phyloP scores from a whole-genome alignment of 1,284 basidiomycete species.

The Psilocybe mexicana region DNA sequence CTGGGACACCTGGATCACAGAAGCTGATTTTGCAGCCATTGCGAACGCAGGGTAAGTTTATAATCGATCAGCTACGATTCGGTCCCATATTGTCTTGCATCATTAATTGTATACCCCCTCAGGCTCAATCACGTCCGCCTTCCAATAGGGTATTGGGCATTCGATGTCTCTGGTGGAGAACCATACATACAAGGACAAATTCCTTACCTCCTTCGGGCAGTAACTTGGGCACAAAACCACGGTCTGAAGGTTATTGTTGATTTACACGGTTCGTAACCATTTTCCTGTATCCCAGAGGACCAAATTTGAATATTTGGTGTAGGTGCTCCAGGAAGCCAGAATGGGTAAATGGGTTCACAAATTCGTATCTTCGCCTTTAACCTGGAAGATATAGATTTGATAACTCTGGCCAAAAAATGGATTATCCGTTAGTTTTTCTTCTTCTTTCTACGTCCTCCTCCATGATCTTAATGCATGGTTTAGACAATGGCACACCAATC shows the following conservation, averaged over 20 bases:
- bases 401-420: conserved; percentile 77
- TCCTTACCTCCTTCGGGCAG: conserved; percentile 71
- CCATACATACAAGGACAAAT: conserved; percentile 85
- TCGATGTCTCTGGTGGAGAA: conserved; percentile 77
- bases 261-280: conserved; percentile 48
- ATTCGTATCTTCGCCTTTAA: not conserved
- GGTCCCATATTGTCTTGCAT: not conserved
- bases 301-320: not conserved
- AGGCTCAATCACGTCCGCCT: conserved; percentile 85
- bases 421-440: conserved; percentile 44
- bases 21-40: conserved; percentile 72
- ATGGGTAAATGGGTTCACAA: conserved; percentile 51
- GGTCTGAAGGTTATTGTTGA: conserved; percentile 83
- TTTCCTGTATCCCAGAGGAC: not conserved
- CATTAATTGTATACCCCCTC: not conserved
- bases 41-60: conserved; percentile 62
- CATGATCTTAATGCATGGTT: not conserved
- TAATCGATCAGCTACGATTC: not conserved
- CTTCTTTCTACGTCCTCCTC: not conserved
- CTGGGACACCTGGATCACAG: conserved; percentile 83
- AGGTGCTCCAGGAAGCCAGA: conserved; percentile 82
- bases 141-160: conserved; percentile 93
- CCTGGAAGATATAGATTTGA: conserved; percentile 57
- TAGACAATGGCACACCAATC: conserved; percentile 68
- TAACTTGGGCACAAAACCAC: conserved; percentile 76